A percentile compares a stretch with the other conserved stretches of the same genome.
Evolutionary conservation across 345 rosid genomes (phyloP).

Genomic region (Jatropha curcas): DNA sequence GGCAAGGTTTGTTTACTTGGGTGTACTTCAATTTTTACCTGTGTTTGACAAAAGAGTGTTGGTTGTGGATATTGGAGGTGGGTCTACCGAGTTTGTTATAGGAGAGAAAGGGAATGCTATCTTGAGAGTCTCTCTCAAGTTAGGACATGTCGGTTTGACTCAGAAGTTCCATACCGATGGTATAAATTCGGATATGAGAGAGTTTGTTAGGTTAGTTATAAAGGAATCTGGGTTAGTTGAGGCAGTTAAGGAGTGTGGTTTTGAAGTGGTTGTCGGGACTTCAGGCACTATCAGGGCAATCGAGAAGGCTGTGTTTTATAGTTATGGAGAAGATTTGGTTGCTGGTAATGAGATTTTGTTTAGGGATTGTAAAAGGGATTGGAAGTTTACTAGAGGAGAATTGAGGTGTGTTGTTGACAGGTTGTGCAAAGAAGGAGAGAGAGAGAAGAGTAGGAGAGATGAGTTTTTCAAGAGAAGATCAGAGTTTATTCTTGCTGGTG

Average conservation of each 20-base stretch:
- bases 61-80: constrained; percentile 70
- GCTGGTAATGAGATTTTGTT: constrained; percentile 22
- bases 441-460: constrained; percentile 45
- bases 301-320: constrained; percentile 57
- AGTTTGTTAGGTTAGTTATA: constrained; percentile 39
- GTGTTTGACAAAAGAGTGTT: constrained; percentile 49
- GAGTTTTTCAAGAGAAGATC: constrained; percentile 59
- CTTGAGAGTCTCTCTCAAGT: constrained; percentile 47
- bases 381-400: constrained; percentile 57
- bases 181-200: constrained; percentile 38
- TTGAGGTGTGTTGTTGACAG: constrained; percentile 46
- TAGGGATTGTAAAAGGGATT: constrained; percentile 48
- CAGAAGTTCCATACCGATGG: constrained; percentile 38
- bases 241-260: constrained; percentile 43
- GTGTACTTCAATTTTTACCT: constrained; percentile 63
- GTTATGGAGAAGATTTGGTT: constrained; percentile 35
- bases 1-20: constrained; percentile 54
- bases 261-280: constrained; percentile 63
- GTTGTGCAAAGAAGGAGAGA: constrained; percentile 49
- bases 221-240: constrained; percentile 48
- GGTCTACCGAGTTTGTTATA: constrained; percentile 67
- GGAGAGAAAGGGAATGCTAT: constrained; percentile 53
- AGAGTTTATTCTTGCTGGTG: constrained; percentile 71
- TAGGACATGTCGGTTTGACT: constrained; percentile 66
- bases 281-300: constrained; percentile 66